Evolutionary conservation across 352 stramenopile genomes (phyloP).

Genomic region (Phytopythium ostracodes): DNA sequence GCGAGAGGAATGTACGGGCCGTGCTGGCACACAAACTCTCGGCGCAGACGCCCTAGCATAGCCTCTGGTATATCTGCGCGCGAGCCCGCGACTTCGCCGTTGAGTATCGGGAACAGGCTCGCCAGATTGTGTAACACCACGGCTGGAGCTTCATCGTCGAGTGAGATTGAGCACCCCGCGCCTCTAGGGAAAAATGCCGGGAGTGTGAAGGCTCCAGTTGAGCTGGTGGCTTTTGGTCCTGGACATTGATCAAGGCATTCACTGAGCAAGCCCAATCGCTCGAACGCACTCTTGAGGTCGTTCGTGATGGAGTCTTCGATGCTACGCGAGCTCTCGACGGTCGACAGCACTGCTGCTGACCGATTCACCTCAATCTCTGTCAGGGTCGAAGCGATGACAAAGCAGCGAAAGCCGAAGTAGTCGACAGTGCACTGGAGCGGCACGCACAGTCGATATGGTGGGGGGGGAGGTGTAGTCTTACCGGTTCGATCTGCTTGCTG

Average conservation of each 20-base stretch:
- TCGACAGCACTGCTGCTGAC: not conserved
- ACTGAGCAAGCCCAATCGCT: not conserved
- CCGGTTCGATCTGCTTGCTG: too few relatives aligned
- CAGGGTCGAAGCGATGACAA: conserved; percentile 35
- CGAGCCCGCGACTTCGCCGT: not conserved
- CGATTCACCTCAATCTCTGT: conserved; percentile 6
- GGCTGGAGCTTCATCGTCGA: not conserved
- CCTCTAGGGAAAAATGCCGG: conserved; percentile 18
- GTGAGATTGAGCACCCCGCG: conserved; percentile 15
- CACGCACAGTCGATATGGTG: conserved; percentile 14
- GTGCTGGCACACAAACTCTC: conserved; percentile 44
- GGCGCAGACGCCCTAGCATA: conserved; percentile 18
- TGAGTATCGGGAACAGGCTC: conserved; percentile 27
- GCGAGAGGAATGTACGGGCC: conserved; percentile 31
- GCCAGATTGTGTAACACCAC: conserved; percentile 26
- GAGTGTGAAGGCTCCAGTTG: not conserved
- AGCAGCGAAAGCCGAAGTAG: conserved; percentile 48
- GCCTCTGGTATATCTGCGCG: not conserved
- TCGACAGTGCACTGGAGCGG: conserved; percentile 61
- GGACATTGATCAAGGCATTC: not conserved
- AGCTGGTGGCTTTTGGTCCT: not conserved
- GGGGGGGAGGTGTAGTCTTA: not conserved
- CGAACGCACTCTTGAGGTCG: not conserved
- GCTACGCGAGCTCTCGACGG: conserved; percentile 5
- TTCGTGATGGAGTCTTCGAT: not conserved